Evolutionary conservation across 2,329 filamentous ascomycete species (phyloP).

Genomic region (Colletotrichum cereale): DNA sequence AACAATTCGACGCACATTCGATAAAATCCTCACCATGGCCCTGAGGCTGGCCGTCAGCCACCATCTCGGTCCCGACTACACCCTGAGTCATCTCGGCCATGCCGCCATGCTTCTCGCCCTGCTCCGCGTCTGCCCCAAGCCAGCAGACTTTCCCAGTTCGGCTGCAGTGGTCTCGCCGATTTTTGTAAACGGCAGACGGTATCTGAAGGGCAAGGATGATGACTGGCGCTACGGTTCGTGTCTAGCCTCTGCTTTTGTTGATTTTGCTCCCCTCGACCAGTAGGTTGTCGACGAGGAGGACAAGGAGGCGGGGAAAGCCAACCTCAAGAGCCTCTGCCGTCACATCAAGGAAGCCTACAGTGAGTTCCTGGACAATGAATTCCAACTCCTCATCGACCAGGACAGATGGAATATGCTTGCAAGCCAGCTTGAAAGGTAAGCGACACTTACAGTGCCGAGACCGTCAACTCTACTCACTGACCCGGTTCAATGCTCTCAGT

Average conservation of each 20-base stretch:
- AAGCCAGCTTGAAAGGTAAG: not conserved
- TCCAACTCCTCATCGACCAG: not conserved
- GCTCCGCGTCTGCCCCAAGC: not conserved
- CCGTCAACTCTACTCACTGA: not conserved
- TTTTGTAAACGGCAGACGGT: not conserved
- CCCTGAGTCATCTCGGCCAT: conserved; percentile 8
- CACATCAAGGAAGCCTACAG: conserved; percentile 3
- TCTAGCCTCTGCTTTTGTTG: not conserved
- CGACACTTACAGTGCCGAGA: no score
- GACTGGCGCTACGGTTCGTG: not conserved
- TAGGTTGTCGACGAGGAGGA: not conserved
- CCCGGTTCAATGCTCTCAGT: not conserved
- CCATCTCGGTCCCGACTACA: conserved; percentile 4
- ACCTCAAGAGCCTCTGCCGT: not conserved
- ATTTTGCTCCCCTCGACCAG: not conserved
- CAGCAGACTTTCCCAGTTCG: not conserved
- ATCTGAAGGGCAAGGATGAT: not conserved
- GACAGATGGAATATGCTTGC: not conserved
- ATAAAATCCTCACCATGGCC: no score
- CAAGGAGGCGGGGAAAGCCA: not conserved
- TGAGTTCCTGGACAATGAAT: not conserved
- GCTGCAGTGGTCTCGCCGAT: not conserved
- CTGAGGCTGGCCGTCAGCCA: not conserved
- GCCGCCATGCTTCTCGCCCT: conserved; percentile 12
- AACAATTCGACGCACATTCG: not conserved